Evolutionary conservation across 176 grass and related monocot species (phyloP), one percentile per base, ranked within the genome.

Genomic region (Alopecurus myosuroides): DNA sequence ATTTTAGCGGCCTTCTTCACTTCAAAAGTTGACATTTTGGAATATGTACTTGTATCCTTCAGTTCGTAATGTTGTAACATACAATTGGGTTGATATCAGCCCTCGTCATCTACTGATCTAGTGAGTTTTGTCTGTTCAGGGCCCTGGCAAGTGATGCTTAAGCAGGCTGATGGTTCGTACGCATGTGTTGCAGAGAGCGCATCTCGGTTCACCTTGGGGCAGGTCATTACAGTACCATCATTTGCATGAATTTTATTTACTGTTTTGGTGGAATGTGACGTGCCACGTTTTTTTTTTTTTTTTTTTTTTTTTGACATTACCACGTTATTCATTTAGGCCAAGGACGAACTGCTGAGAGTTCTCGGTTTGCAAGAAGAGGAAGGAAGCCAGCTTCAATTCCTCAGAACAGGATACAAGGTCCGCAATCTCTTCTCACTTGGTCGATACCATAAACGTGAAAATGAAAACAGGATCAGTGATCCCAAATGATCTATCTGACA

Each of bases 341-440:
- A 95, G 81, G 96, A 98, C 61, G 96, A 98, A 85, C 85, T 98
- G 10, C 49, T 98, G 41, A 92, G 96, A 84, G 89, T 98, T 77
- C 86, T 98, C 55, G 96, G 96, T 18, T 82, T 98, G 81, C 93
- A 98, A 94, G 96, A 98, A 78, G 93, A 98, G 84, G 45, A 89
- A 89, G 96, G 96, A 85, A 98, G 93, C 84, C 88, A 87, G 46
- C 88, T 98, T 63, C 85, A 95, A 89, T 98, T 98, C 64, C 85
- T 98, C 61, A 95, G 96, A 92, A 94, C 88, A 85, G 96, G 96
- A 88, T 95, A 92, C 80, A 98, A 98, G 96, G 97, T 98, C 31
- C 64, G 35, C 11, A 68, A 53, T 82, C 45, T 56, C 53, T 25
- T 82, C 26, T 33, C 56, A 55, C 35, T 68, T 22, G 31, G 65